Evolutionary conservation across 176 grass and related monocot species (phyloP).

Genomic region (Saccharum officinarum): DNA sequence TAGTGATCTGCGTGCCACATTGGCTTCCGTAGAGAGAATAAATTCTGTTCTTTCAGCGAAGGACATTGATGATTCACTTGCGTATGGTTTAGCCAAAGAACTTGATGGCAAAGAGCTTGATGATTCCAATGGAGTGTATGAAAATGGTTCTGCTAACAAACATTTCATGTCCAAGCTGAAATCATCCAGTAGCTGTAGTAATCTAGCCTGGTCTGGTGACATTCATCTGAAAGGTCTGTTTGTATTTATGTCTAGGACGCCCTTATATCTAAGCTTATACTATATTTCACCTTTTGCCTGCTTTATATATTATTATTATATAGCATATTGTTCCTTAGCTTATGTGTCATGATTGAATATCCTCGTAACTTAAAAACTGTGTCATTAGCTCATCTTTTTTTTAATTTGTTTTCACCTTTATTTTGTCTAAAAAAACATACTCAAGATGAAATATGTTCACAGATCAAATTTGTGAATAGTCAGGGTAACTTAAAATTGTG

Average conservation of each 20-base stretch:
- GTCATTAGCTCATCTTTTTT: neutral
- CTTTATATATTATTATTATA: constrained; percentile 9
- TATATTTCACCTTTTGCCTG: neutral
- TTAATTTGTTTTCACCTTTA: neutral
- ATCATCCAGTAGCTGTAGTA: constrained; percentile 64
- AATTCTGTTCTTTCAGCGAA: constrained; percentile 73
- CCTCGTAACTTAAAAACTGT: neutral
- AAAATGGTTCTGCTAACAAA: constrained; percentile 46
- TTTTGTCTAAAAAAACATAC: neutral
- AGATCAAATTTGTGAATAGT: constrained; percentile 13
- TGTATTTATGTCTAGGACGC: neutral
- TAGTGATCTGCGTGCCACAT: constrained; percentile 76
- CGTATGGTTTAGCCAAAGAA: constrained; percentile 94
- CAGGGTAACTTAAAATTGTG: neutral
- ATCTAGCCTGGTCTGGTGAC: constrained; percentile 84
- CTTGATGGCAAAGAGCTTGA: constrained; percentile 52
- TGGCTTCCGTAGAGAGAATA: constrained; percentile 90
- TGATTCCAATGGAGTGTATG: constrained; percentile 42
- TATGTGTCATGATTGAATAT: neutral
- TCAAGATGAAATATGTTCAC: neutral
- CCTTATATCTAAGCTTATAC: constrained; percentile 1
- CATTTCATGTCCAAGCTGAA: constrained; percentile 84
- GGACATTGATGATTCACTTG: constrained; percentile 90
- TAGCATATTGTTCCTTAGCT: constrained; percentile 10
- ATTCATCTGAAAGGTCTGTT: constrained; percentile 84